Evolutionary conservation across 2,329 filamentous ascomycete genomes (phyloP), one percentile per base, ranked within the genome.

Genomic region (Fusarium circinatum): DNA sequence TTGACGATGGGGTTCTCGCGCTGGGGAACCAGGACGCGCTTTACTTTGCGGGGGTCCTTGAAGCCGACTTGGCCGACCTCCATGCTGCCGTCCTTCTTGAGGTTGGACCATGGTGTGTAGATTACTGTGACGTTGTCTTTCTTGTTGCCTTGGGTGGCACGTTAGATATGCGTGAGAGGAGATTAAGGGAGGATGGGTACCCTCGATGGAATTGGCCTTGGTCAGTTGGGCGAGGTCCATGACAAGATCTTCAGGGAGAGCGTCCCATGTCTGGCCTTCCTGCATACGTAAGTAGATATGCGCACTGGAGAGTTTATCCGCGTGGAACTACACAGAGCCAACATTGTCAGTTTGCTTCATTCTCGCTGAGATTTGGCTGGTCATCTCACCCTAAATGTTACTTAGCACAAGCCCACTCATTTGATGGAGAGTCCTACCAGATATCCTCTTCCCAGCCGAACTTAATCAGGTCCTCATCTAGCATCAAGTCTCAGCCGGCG

Each of bases 161-260:
- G 49, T 55, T 15, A 55, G 36, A 67, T 11, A 30, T 12, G 2
- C 18, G 18, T 63, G n/a, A 18, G 68, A 51, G 18, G 7, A 6
- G 32, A 20, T 24, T 10, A 7, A 24, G 9, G 4, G 20, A 22
- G 39, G 13, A 28, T 9, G 39, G 4, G 18, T 79, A 92, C 94
- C 96, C 86, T 99, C 96, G 78, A 99, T 99, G 65, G 95, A 98
- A 85, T 99, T 99, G 71, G 96, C 96, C 85, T 99, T 99, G 65
- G 96, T 99, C 78, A 99, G 87, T 83, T 99, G 96, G n/a, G 94
- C 96, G 78, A 96, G 94, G 83, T 99, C 96, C 75, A 88, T 89
- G 68, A 99, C 81, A 34, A 99, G 87, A 8, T 90, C 89, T 70
- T 90, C 80, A 1, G 94, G 91, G 67, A 99, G 94, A 48, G 87